Conservation (phyloP, 2,329 filamentous ascomycete genomes). For the Epichloe elymi region DNA sequence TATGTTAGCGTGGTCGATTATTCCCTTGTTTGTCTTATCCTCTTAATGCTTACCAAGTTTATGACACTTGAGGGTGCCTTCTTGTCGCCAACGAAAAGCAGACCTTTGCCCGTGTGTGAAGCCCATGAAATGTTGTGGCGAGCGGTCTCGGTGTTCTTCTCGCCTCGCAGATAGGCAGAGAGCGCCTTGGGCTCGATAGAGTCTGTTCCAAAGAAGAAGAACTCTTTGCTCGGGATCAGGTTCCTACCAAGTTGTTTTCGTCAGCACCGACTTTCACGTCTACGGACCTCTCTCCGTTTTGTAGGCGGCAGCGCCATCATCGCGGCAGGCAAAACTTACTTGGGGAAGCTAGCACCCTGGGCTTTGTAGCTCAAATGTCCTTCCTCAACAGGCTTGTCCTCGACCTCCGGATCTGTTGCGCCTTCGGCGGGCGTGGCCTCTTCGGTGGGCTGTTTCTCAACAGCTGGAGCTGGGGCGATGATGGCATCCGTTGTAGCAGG, state of each 20-base stretch:
- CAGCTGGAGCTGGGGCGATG: constrained; percentile 21
- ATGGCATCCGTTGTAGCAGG: constrained; percentile 17
- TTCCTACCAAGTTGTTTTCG: constrained; percentile 42
- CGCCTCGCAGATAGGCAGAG: constrained; percentile 65
- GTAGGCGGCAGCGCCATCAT: neutral
- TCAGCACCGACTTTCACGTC: neutral
- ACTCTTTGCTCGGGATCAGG: constrained; percentile 82
- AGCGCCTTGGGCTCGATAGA: constrained; percentile 63
- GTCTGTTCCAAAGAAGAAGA: constrained; percentile 75
- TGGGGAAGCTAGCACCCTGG: constrained; percentile 66
- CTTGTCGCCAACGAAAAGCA: constrained; percentile 87
- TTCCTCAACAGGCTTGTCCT: constrained; percentile 56
- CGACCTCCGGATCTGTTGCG: constrained; percentile 26
- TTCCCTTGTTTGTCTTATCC: too few relatives aligned
- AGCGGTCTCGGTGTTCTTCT: constrained; percentile 66
- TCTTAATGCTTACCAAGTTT: constrained; percentile 53
- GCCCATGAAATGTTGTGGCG: constrained; percentile 82
- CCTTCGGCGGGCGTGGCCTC: constrained; percentile 21
- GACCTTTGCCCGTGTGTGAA: constrained; percentile 84
- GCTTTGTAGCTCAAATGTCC: constrained; percentile 84
- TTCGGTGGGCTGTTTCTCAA: constrained; percentile 27
- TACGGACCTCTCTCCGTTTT: rapidly evolving
- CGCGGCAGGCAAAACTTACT: constrained; percentile 45
- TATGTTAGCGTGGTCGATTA: neutral
- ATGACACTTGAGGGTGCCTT: constrained; percentile 67